Evolutionary conservation across 768 basidiomycete genomes (phyloP).

Genomic region (Mycena latifolia): DNA sequence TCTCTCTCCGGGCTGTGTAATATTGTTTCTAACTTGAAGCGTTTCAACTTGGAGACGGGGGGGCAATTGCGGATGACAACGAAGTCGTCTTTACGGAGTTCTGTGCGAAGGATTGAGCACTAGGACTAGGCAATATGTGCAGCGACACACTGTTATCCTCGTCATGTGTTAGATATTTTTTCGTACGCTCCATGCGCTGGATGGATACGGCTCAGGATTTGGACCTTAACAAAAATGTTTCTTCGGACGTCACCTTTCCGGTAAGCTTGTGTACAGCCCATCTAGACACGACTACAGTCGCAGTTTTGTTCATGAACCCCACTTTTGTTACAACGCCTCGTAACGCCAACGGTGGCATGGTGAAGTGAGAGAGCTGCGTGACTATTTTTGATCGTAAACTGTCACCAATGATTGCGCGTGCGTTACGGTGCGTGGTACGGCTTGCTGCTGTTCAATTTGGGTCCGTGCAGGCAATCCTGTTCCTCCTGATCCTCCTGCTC

Average conservation of each 20-base stretch:
- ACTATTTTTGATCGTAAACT: too few species aligned
- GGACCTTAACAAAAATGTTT: neutral
- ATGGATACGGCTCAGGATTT: constrained; percentile 23
- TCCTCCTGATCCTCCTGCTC: too few species aligned
- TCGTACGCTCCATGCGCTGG: constrained; percentile 80
- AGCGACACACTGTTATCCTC: constrained; percentile 70
- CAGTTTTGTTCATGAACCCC: constrained; percentile 88
- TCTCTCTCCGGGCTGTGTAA: constrained; percentile 77
- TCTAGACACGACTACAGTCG: constrained; percentile 84
- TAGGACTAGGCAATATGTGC: neutral
- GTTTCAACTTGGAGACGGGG: constrained; percentile 82
- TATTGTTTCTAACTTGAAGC: constrained; percentile 78
- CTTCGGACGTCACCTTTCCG: constrained; percentile 70
- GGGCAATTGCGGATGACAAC: constrained; percentile 87
- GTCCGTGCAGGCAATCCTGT: too few species aligned
- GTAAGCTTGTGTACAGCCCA: constrained; percentile 79
- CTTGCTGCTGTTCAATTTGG: too few species aligned
- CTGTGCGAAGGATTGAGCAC: constrained; percentile 50
- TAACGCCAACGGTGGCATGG: constrained; percentile 85
- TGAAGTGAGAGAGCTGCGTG: constrained; percentile 12
- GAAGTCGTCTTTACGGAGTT: constrained; percentile 73
- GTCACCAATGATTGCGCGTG: too few species aligned
- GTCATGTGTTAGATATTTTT: constrained; percentile 85
- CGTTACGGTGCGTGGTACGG: too few species aligned
- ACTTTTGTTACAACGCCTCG: constrained; percentile 83